Conservation (phyloP, 257 asterid genomes). For the Marsdenia floribunda region DNA sequence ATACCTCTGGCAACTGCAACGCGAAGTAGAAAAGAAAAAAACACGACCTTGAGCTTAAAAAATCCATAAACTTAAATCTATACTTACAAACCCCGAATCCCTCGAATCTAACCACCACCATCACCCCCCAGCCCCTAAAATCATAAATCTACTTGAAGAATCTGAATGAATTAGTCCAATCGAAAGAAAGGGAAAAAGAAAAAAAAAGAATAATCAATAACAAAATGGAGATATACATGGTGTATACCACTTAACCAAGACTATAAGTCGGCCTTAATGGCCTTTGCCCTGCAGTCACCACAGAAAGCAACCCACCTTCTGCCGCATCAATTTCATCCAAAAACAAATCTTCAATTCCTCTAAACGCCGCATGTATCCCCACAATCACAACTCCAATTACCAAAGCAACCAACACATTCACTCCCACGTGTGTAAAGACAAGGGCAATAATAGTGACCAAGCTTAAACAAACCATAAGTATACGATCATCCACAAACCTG, state of each 20-base stretch:
- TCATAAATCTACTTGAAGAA: not conserved
- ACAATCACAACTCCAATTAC: constrained; percentile 45
- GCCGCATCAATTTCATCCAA: constrained; percentile 72
- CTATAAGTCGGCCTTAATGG: constrained; percentile 10
- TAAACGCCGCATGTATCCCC: constrained; percentile 51
- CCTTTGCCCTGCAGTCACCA: constrained; percentile 40
- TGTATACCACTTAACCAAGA: constrained; percentile 6
- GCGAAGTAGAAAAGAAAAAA: not conserved
- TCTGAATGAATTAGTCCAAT: not conserved
- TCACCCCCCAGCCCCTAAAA: not conserved
- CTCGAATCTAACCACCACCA: not conserved
- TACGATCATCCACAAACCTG: constrained; percentile 47
- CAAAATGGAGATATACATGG: not conserved
- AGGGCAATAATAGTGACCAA: constrained; percentile 62
- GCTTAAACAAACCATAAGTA: constrained; percentile 46
- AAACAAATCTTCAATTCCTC: constrained; percentile 70
- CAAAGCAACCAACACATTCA: constrained; percentile 73
- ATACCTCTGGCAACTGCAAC: not conserved
- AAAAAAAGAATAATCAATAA: not conserved
- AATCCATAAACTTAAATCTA: not conserved
- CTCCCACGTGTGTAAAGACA: constrained; percentile 55
- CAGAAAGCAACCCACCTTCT: constrained; percentile 68
- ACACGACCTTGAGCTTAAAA: not conserved
- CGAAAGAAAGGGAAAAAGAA: not conserved
- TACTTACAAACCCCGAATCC: not conserved